Percentiles rank a stretch among this genome's conserved stretches.
These are phyloP conservation scores for Heliocybe sulcata DNA, from an alignment of 1,284 basidiomycete genomes.

Conservation along the genomic window DNA sequence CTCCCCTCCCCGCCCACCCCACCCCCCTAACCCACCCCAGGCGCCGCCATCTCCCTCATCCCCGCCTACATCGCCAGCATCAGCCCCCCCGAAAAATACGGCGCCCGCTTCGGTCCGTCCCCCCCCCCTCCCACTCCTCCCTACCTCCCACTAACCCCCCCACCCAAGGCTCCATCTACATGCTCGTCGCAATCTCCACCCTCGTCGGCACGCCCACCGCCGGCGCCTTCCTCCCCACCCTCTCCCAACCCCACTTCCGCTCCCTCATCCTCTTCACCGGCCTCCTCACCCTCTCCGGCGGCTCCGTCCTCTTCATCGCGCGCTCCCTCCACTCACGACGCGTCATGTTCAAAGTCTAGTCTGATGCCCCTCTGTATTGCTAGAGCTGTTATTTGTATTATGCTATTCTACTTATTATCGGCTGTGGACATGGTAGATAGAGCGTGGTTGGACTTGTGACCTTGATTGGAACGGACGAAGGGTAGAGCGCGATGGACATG, in stretches of 20 bases:
- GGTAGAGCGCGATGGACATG: too few species aligned
- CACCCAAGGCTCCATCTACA: constrained; percentile 19
- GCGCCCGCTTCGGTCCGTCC: constrained; percentile 19
- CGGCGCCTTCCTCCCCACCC: constrained; percentile 20
- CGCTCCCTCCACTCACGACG: neutral
- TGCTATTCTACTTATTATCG: too few species aligned
- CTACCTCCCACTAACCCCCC: neutral
- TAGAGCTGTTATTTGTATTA: too few species aligned
- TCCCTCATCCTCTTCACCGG: constrained; percentile 25
- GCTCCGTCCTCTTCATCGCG: constrained; percentile 4
- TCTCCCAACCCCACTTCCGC: constrained; percentile 19
- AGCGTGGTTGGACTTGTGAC: too few species aligned
- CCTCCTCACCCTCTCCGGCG: constrained; percentile 4
- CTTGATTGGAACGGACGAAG: too few species aligned
- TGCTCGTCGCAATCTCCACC: constrained; percentile 18
- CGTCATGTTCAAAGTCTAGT: neutral
- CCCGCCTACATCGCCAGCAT: constrained; percentile 60
- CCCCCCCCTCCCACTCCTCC: neutral
- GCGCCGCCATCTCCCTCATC: constrained; percentile 50
- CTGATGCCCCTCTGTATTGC: too few species aligned
- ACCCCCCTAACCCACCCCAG: neutral
- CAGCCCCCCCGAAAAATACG: constrained; percentile 26
- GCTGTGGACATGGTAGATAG: too few species aligned
- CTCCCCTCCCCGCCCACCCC: neutral
- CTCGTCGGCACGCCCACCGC: constrained; percentile 24